Evolutionary conservation across 2,329 filamentous ascomycete species (phyloP).

Genomic region (Podosphaera leucotricha): DNA sequence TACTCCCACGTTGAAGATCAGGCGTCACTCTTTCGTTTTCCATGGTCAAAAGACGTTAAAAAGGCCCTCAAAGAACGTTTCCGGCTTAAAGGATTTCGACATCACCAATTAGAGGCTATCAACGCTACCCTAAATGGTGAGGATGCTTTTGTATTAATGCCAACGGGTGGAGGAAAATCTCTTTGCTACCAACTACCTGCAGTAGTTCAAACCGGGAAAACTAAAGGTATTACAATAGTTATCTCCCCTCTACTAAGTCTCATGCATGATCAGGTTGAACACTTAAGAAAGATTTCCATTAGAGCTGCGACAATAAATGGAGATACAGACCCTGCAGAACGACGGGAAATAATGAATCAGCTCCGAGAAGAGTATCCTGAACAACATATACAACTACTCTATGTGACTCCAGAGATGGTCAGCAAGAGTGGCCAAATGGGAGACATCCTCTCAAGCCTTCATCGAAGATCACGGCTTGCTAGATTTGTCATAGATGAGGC

Average conservation of each 20-base stretch:
- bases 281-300: slow-evolving; percentile 51
- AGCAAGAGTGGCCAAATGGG: slow-evolving; percentile 53
- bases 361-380: slow-evolving; percentile 40
- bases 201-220: slow-evolving; percentile 57
- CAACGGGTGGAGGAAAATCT: slow-evolving; percentile 89
- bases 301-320: slow-evolving; percentile 65
- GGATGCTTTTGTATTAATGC: slow-evolving; percentile 92
- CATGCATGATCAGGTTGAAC: slow-evolving; percentile 91
- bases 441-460: slow-evolving; percentile 39
- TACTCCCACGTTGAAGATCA: slow-evolving; percentile 17
- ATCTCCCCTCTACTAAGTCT: slow-evolving; percentile 86
- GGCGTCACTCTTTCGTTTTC: slow-evolving; percentile 34
- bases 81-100: slow-evolving; percentile 62
- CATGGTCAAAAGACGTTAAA: slow-evolving; percentile 75
- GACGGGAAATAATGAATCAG: slow-evolving; percentile 42
- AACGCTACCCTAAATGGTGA: slow-evolving; percentile 74
- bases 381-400: slow-evolving; percentile 61
- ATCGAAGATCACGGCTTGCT: slow-evolving; percentile 49
- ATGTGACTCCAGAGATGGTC: slow-evolving; percentile 94
- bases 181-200: slow-evolving; percentile 91
- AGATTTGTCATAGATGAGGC: slow-evolving; percentile 93
- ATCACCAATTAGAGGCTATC: slow-evolving; percentile 85
- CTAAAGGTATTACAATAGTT: slow-evolving; percentile 70
- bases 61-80: slow-evolving; percentile 63
- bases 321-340: slow-evolving; percentile 39